phyloP scores from a whole-genome alignment of 768 basidiomycete genomes.

The Amanita inopinata region DNA sequence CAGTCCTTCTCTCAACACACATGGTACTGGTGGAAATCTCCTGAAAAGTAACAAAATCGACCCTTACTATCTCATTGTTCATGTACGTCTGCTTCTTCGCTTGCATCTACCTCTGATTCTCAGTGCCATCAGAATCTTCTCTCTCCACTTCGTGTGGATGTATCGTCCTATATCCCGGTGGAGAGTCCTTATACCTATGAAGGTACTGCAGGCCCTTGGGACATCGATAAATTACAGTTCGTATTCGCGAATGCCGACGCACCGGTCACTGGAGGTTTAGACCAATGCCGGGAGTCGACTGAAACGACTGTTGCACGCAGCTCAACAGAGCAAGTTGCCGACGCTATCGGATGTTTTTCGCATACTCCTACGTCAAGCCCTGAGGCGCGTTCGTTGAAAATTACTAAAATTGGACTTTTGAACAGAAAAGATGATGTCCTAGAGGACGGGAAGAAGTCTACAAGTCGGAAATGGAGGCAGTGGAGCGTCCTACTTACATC shows the following conservation, averaged over 20 bases:
- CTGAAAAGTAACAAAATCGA: conserved; percentile 69
- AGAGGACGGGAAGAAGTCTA: conserved; percentile 68
- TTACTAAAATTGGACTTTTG: conserved; percentile 76
- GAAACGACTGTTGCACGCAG: conserved; percentile 27
- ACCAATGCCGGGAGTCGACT: conserved; percentile 14
- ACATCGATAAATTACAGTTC: conserved; percentile 53
- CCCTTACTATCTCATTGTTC: conserved; percentile 83
- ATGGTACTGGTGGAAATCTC: conserved; percentile 16
- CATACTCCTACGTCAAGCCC: conserved; percentile 11
- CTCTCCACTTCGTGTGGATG: conserved; percentile 57
- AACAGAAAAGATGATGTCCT: conserved; percentile 72
- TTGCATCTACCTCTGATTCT: conserved; percentile 5
- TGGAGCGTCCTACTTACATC: conserved; percentile 82
- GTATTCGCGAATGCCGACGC: conserved; percentile 53
- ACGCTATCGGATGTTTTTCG: conserved; percentile 12
- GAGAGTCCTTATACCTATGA: conserved; percentile 60
- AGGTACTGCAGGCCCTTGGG: conserved; percentile 57
- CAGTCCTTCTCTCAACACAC: conserved; percentile 12
- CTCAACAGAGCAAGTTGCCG: conserved; percentile 25
- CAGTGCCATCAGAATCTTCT: conserved; percentile 44
- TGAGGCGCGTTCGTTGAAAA: conserved; percentile 35
- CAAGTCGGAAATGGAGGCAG: conserved; percentile 78
- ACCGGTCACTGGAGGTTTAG: conserved; percentile 43
- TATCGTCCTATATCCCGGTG: conserved; percentile 45
- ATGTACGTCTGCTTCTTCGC: conserved; percentile 34